Evolutionary conservation across 208 protist species (phyloP).

Genomic region (Angomonas ambiguus): DNA sequence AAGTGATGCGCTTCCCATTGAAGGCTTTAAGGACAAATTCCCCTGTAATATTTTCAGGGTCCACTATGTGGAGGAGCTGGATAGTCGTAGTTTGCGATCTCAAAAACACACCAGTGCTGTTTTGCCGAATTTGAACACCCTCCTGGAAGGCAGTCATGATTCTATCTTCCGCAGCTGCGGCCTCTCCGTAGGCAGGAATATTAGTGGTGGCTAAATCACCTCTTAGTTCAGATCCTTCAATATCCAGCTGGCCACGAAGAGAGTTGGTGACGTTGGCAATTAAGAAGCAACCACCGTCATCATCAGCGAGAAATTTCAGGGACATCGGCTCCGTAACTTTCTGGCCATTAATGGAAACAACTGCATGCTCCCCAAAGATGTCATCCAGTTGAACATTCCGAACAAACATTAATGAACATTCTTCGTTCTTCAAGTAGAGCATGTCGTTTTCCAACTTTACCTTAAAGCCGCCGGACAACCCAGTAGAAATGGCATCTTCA

Average conservation of each 20-base stretch:
- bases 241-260: slow-evolving; percentile 48
- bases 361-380: slow-evolving; percentile 52
- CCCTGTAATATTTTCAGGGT: slow-evolving; percentile 30
- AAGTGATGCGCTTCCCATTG: slow-evolving; percentile 28
- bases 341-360: slow-evolving; percentile 49
- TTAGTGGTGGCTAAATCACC: slow-evolving; percentile 50
- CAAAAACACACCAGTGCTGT: slow-evolving; percentile 36
- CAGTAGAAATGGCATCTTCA: slow-evolving; percentile 36
- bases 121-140: slow-evolving; percentile 34
- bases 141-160: slow-evolving; percentile 34
- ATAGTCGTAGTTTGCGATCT: slow-evolving; percentile 23
- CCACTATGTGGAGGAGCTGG: slow-evolving; percentile 43
- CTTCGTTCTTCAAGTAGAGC: slow-evolving; percentile 51
- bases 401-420: slow-evolving; percentile 34
- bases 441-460: slow-evolving; percentile 23
- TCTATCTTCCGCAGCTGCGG: slow-evolving; percentile 30
- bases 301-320: slow-evolving; percentile 38
- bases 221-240: slow-evolving; percentile 34
- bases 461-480: slow-evolving; percentile 49
- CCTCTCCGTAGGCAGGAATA: slow-evolving; percentile 21
- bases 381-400: slow-evolving; percentile 31
- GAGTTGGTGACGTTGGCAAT: slow-evolving; percentile 49
- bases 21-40: slow-evolving; percentile 61
- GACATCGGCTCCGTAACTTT: slow-evolving; percentile 36
- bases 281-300: slow-evolving; percentile 31